A percentile compares a stretch with the other conserved stretches of the same genome.
Evolutionary conservation across 768 basidiomycete species (phyloP).

Genomic region (Tulasnella sp.): DNA sequence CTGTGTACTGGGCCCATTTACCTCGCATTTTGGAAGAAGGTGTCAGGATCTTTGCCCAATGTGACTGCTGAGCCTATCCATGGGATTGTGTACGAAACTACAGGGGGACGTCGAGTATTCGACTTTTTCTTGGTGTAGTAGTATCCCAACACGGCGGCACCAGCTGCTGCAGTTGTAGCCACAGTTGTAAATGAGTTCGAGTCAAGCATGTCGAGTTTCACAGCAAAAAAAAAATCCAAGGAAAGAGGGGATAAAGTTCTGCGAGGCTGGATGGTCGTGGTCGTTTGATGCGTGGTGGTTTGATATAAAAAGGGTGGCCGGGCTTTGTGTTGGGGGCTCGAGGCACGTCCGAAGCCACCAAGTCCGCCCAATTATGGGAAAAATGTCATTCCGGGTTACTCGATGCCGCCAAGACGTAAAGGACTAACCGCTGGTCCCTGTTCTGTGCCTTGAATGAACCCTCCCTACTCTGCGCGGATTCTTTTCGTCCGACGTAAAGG

Average conservation of each 20-base stretch:
- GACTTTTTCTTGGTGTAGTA: not conserved
- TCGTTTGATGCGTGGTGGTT: no score
- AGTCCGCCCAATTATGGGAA: not conserved
- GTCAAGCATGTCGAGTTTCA: not conserved
- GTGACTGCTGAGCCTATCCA: slow-evolving; percentile 13
- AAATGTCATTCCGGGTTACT: not conserved
- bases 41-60: slow-evolving; percentile 18
- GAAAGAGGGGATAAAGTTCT: no score
- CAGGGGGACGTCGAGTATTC: not conserved
- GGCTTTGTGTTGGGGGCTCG: no score
- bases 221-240: no score
- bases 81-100: slow-evolving; percentile 4
- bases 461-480: no score
- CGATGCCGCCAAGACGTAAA: not conserved
- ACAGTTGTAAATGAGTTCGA: not conserved
- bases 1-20: not conserved
- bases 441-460: no score
- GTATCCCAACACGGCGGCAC: not conserved
- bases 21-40: slow-evolving; percentile 13
- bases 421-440: not conserved
- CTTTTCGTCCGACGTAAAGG: no score
- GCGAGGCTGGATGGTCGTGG: not conserved
- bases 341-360: no score
- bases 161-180: not conserved
- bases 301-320: no score